These are phyloP conservation scores for Bimuria novae-zelandiae DNA, from an alignment of 2,329 filamentous ascomycete species.

Conservation along the genomic window DNA sequence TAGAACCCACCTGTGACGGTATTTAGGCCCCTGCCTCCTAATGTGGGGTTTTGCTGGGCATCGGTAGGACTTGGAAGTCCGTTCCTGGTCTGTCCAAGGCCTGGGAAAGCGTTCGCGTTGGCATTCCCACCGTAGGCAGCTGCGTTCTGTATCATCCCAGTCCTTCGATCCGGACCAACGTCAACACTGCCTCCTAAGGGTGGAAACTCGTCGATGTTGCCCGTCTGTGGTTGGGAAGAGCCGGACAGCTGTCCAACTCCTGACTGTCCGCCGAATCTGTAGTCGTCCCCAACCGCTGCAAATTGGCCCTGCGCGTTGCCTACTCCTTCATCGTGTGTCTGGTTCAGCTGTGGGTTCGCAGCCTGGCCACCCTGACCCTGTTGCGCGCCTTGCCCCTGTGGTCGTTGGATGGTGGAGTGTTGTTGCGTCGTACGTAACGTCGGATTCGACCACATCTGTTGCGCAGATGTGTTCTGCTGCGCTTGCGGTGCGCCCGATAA, in stretches of 20 bases:
- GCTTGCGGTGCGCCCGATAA: conserved; percentile 62
- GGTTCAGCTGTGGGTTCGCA: conserved; percentile 49
- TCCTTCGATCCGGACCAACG: conserved; percentile 55
- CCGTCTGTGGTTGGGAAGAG: conserved; percentile 57
- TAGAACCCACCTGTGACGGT: conserved; percentile 25
- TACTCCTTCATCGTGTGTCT: conserved; percentile 43
- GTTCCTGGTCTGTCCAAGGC: conserved; percentile 51
- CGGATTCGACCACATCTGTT: conserved; percentile 62
- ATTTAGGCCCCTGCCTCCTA: conserved; percentile 35
- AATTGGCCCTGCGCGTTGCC: conserved; percentile 54
- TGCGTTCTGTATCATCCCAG: conserved; percentile 56
- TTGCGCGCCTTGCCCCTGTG: conserved; percentile 47
- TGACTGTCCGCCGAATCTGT: conserved; percentile 60
- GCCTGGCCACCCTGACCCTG: conserved; percentile 42
- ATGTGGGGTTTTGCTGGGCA: conserved; percentile 38
- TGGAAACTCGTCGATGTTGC: conserved; percentile 65
- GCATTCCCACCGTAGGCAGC: conserved; percentile 48
- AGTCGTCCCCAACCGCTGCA: conserved; percentile 58
- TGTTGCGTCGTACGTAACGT: conserved; percentile 59
- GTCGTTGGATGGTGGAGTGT: conserved; percentile 59
- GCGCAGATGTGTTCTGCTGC: conserved; percentile 56
- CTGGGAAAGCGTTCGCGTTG: conserved; percentile 47
- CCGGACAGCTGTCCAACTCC: conserved; percentile 58
- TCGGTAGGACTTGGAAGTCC: conserved; percentile 47
- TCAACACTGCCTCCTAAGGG: conserved; percentile 62